Percentiles rank a stretch among this genome's conserved stretches.
Conservation (phyloP, 768 basidiomycete genomes). For the Auricularia auricula-judae region DNA sequence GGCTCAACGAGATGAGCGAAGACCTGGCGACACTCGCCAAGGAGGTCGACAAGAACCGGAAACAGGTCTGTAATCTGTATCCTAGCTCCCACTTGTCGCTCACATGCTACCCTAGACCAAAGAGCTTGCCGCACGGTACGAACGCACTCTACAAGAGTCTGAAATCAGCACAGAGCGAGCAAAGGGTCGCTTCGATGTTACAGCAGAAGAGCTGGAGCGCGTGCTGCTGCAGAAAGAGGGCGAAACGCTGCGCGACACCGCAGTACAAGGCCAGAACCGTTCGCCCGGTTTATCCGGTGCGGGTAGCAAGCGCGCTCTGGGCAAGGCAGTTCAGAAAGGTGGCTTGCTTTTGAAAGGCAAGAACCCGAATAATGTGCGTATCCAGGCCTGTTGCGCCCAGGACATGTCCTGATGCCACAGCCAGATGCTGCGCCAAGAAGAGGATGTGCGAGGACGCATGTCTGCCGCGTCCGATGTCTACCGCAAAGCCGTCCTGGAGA, state of each 20-base stretch:
- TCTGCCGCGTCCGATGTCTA: constrained; percentile 81
- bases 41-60: constrained; percentile 91
- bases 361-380: constrained; percentile 71
- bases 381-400: constrained; percentile 8
- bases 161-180: constrained; percentile 81
- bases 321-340: constrained; percentile 87
- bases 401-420: constrained; percentile 6
- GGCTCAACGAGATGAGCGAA: constrained; percentile 95
- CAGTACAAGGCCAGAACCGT: constrained; percentile 41
- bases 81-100: neutral
- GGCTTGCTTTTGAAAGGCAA: constrained; percentile 84
- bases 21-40: constrained; percentile 75
- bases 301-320: constrained; percentile 71
- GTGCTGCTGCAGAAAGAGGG: constrained; percentile 91
- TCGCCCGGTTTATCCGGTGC: constrained; percentile 28
- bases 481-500: constrained; percentile 81
- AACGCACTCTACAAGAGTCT: constrained; percentile 79
- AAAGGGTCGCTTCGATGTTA: constrained; percentile 73
- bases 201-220: constrained; percentile 90
- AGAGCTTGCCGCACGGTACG: constrained; percentile 80
- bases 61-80: constrained; percentile 43
- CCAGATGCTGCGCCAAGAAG: constrained; percentile 86
- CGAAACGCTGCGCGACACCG: constrained; percentile 77
- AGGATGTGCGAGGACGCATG: constrained; percentile 81
- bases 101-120: constrained; percentile 53